phyloP scores from a whole-genome alignment of 1,284 basidiomycete genomes.

The Hymenochaete sp. region DNA sequence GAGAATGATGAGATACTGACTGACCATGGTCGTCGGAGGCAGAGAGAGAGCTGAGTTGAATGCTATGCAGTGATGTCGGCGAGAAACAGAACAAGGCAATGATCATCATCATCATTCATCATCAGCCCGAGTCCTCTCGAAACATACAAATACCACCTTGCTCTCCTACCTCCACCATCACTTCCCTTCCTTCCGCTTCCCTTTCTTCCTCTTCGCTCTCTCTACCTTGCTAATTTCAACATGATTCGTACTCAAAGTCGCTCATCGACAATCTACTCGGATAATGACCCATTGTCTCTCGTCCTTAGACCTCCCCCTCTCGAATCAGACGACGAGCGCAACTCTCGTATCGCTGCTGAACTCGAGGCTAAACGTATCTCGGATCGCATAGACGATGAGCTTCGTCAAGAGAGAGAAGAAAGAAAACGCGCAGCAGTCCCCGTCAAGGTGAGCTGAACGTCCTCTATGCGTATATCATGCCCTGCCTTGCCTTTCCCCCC shows the following conservation, averaged over 20 bases:
- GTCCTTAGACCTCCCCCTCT: constrained; percentile 54
- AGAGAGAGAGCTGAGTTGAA: neutral
- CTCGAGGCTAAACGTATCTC: constrained; percentile 65
- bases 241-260: constrained; percentile 43
- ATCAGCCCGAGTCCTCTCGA: neutral
- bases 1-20: constrained; percentile 11
- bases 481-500: neutral
- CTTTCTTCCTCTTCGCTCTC: constrained; percentile 7
- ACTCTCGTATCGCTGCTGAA: constrained; percentile 50
- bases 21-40: neutral
- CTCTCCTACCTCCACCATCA: constrained; percentile 18
- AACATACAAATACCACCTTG: constrained; percentile 26
- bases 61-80: neutral
- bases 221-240: constrained; percentile 19
- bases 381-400: constrained; percentile 71
- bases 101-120: neutral
- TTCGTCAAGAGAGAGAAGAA: constrained; percentile 57
- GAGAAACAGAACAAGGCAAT: neutral
- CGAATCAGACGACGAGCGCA: constrained; percentile 60
- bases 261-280: constrained; percentile 43
- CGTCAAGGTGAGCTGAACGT: constrained; percentile 67
- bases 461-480: neutral
- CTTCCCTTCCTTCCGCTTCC: constrained; percentile 23
- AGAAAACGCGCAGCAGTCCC: constrained; percentile 57
- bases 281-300: constrained; percentile 66